A percentile compares a stretch with the other conserved stretches of the same genome.
phyloP scores from a whole-genome alignment of 495 filamentous ascomycete species.

The Xylaria nigripes region DNA sequence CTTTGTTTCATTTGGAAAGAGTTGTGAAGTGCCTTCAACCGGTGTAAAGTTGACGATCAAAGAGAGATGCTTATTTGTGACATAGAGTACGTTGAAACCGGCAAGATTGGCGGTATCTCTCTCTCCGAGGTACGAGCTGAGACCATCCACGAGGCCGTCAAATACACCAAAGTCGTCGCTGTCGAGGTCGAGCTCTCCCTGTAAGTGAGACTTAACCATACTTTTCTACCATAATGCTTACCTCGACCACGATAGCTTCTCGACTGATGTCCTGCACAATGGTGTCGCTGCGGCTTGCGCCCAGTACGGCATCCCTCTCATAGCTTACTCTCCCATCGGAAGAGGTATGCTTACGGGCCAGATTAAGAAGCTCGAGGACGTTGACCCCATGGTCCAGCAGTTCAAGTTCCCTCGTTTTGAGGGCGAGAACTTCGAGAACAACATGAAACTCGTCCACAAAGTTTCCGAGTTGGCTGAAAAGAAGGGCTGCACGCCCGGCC shows the following conservation, averaged over 20 bases:
- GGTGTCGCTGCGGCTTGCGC: slow-evolving; percentile 63
- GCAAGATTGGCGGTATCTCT: slow-evolving; percentile 68
- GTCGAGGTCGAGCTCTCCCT: slow-evolving; percentile 78
- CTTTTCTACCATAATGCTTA: slow-evolving; percentile 51
- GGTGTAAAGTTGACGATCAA: background rate
- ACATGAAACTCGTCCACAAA: slow-evolving; percentile 59
- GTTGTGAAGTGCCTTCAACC: background rate
- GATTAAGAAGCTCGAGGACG: slow-evolving; percentile 49
- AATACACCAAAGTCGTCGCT: slow-evolving; percentile 57
- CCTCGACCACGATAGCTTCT: slow-evolving; percentile 40
- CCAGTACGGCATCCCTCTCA: slow-evolving; percentile 63
- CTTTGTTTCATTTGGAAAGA: background rate
- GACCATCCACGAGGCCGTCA: slow-evolving; percentile 65
- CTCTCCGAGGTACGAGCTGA: slow-evolving; percentile 63
- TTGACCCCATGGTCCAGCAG: slow-evolving; percentile 54
- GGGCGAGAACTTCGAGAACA: slow-evolving; percentile 47
- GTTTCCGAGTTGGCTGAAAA: slow-evolving; percentile 56
- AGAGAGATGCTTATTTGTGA: background rate
- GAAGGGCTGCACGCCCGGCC: slow-evolving; percentile 65
- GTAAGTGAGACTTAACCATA: slow-evolving; percentile 39
- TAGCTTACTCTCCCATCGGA: slow-evolving; percentile 43
- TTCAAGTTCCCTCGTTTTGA: slow-evolving; percentile 33
- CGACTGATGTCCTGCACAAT: slow-evolving; percentile 45
- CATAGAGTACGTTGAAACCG: slow-evolving; percentile 53
- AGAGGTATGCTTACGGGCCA: slow-evolving; percentile 47